phyloP scores from a whole-genome alignment of 2,329 filamentous ascomycete genomes.

The Lasiodiplodia hormozganensis region DNA sequence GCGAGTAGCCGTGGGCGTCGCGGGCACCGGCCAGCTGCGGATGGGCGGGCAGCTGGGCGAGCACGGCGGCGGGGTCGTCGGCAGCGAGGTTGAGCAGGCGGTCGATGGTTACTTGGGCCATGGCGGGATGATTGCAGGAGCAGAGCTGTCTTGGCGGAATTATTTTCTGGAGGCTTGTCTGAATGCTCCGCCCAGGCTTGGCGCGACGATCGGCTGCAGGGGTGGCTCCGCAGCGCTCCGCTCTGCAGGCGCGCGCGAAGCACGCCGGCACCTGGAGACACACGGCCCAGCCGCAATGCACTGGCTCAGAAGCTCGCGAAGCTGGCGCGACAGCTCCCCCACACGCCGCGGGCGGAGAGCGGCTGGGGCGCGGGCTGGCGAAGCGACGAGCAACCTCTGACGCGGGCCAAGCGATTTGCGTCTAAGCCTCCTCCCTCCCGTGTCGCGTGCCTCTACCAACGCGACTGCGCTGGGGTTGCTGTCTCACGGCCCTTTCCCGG shows the following conservation, averaged over 20 bases:
- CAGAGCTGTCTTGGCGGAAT: neutral
- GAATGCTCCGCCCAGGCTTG: constrained; percentile 11
- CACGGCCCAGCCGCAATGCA: neutral
- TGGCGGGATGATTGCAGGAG: constrained; percentile 24
- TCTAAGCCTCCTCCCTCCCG: neutral
- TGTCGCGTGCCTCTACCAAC: constrained; percentile 10
- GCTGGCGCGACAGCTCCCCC: too few species aligned
- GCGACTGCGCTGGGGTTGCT: neutral
- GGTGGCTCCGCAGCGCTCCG: constrained; percentile 1
- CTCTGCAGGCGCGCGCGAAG: neutral
- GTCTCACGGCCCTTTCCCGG: constrained; percentile 12
- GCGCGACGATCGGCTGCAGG: constrained; percentile 6
- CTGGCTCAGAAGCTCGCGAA: neutral
- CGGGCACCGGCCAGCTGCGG: constrained; percentile 79
- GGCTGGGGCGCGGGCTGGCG: constrained; percentile 1
- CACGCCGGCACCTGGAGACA: neutral
- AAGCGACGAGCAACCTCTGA: neutral
- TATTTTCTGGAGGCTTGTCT: neutral
- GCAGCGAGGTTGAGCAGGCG: constrained; percentile 68
- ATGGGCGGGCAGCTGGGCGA: constrained; percentile 75
- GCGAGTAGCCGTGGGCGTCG: constrained; percentile 92
- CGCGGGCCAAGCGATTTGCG: neutral
- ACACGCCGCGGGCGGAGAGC: neutral
- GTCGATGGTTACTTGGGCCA: constrained; percentile 52
- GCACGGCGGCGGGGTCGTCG: constrained; percentile 76